Percentiles rank a stretch among this genome's conserved stretches.
Evolutionary conservation across 129 eudicot species (phyloP).

Genomic region (Solidago caesia): DNA sequence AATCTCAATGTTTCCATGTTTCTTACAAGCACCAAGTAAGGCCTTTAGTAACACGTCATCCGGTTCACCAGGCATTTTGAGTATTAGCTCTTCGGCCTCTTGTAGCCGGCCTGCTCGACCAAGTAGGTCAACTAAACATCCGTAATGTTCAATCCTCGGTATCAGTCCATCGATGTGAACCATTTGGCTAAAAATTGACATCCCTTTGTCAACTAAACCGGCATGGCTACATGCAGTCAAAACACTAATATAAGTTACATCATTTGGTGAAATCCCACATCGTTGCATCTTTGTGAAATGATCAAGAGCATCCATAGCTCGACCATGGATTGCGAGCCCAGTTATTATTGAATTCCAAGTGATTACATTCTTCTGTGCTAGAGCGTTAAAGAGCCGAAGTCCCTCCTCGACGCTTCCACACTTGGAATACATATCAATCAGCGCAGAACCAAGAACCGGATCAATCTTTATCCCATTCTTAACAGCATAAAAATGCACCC

Average conservation of each 20-base stretch:
- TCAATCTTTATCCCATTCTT: background rate
- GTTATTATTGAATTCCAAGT: no score
- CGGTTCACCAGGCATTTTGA: background rate
- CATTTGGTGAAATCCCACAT: slow-evolving; percentile 31
- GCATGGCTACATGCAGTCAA: slow-evolving; percentile 55
- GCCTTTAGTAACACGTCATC: background rate
- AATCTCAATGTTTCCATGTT: no score
- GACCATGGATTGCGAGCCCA: no score
- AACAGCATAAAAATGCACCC: background rate
- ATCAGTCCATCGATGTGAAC: slow-evolving; percentile 25
- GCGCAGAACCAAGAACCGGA: background rate
- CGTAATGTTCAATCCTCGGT: background rate
- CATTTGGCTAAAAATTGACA: slow-evolving; percentile 40
- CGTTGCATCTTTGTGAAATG: slow-evolving; percentile 35
- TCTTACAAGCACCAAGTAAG: no score
- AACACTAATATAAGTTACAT: slow-evolving; percentile 40
- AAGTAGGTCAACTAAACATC: background rate
- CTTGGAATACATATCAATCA: background rate
- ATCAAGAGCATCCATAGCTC: slow-evolving; percentile 20
- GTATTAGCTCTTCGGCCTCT: background rate
- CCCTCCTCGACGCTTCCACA: background rate
- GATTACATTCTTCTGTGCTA: no score
- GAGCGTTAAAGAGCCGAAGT: no score
- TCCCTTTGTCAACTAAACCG: slow-evolving; percentile 47
- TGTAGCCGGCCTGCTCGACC: background rate